Evolutionary conservation across 2,329 filamentous ascomycete genomes (phyloP), one percentile per base, ranked within the genome.

Genomic region (Acrodontium crateriforme): DNA sequence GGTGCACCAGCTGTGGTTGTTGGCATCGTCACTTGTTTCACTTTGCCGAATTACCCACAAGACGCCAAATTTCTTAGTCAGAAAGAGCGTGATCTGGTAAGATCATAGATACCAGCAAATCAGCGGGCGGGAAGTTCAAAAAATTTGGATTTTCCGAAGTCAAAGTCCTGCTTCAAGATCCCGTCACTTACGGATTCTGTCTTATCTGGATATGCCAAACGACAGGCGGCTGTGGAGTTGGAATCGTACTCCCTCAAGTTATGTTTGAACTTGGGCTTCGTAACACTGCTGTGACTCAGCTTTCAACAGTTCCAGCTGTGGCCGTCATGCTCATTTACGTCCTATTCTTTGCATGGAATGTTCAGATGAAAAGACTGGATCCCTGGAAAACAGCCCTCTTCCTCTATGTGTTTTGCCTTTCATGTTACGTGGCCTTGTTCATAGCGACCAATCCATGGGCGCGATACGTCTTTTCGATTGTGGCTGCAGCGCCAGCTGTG

Each of bases 1-100:
- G 36, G 32, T 17, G 20, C 36, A 8, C 38, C 33, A 11, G 32
- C 33, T 1, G 53, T 63, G 24, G 36, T 63, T 26, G 37, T 43
- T 20, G 61, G 59, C 22, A 64, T 61, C 42, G 21, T 24, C 8
- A 34, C 31, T 16, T 34, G 28, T 28, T 36, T 44, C 49, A 52
- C 56, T 23, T 68, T 76, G 42, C 54, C 68, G 29, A 71, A 76
- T 45, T 76, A 71, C 37, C 71, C 73, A 2, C 17, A 29, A 10
- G 59, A 52, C 1, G 69, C 73, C 2, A 52, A 46, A 0, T 78
- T 78, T 42, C 58, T 79, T 3, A 64, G 56, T 0, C 42, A 57
- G 2, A 54, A 63, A 4, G 40, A 47, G 19, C 23, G 28, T 18
- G 16, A 26, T 8, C 24, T 34, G 1, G 32, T 46, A 6, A 14